phyloP scores from a whole-genome alignment of 163 green algal species.

The Scenedesmus sp. region DNA sequence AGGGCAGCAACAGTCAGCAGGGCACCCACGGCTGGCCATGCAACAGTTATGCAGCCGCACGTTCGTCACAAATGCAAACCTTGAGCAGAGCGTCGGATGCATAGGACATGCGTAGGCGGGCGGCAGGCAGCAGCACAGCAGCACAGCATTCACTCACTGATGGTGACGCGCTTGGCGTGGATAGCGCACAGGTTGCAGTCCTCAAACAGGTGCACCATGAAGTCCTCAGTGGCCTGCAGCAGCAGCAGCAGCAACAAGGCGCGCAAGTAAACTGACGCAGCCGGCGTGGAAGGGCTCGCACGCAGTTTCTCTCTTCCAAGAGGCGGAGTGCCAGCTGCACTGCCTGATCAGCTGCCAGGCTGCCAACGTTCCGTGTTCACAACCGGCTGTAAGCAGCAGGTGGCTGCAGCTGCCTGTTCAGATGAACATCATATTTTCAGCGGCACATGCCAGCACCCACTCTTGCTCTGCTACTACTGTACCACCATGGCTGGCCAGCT shows the following conservation, averaged over 20 bases:
- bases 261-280: not conserved
- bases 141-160: constrained; percentile 78
- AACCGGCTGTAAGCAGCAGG: too few relatives aligned
- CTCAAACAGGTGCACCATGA: constrained; percentile 92
- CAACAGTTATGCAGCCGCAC: not conserved
- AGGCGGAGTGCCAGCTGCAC: too few relatives aligned
- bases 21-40: not conserved
- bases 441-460: too few relatives aligned
- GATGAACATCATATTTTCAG: too few relatives aligned
- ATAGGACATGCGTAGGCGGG: not conserved
- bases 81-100: not conserved
- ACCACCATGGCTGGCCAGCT: too few relatives aligned
- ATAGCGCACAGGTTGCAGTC: constrained; percentile 98
- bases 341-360: too few relatives aligned
- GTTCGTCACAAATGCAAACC: not conserved
- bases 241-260: not conserved
- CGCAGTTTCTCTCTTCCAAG: too few relatives aligned
- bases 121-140: not conserved
- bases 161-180: constrained; percentile 96
- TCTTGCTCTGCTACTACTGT: too few relatives aligned
- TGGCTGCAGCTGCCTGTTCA: too few relatives aligned
- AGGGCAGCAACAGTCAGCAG: not conserved
- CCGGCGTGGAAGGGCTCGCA: too few relatives aligned
- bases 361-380: too few relatives aligned
- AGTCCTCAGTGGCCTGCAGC: constrained; percentile 84